Evolutionary conservation across 441 rosid species (phyloP), one percentile per base, ranked within the genome.

Genomic region (Erysimum cheiri): DNA sequence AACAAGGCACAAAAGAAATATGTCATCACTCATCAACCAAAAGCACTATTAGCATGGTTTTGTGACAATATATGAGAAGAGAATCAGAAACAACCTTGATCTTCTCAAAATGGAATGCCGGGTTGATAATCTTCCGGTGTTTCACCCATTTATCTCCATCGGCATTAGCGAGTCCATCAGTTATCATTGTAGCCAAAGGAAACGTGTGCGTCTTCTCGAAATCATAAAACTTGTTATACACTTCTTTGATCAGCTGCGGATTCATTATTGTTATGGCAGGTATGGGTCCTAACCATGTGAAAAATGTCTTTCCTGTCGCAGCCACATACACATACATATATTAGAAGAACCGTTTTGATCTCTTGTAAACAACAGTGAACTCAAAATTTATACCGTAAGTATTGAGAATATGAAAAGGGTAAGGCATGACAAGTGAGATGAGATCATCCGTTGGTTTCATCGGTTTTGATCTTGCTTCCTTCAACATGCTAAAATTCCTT

Each of bases 231-330:
- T 48, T 65, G 46, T 48, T 58, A 63, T 9, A 64, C 19, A 64
- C 76, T 72, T 72, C 70, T 55, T 72, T 72, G 26, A 72, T 72
- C 40, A 54, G 70, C 14, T 56, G 14, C 46, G 76, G 70, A 55
- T 64, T 47, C 71, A 55, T 72, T 64, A 72, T 64, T 28, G 64
- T 72, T 58, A 72, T 36, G 15, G 49, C 19, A 37, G 76, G 64
- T 17, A 57, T 1, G 8, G 76, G 59, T 64, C 65, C 76, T 11
- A n/a, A 9, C 76, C 76, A 72, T 57, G 50, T 56, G 33, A 56
- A 64, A 28, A 36, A 56, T 1, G 58, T 55, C 10, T 15, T 72
- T 47, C 67, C 76, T 72, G 64, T 56, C 31, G 12, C 58, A 62
- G 10, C 63, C 37, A 62, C 69, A 59, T 26, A 19, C 32, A 64